Evolutionary conservation across 164 flowering plant species (phyloP).

Genomic region (Vitis cinerea): DNA sequence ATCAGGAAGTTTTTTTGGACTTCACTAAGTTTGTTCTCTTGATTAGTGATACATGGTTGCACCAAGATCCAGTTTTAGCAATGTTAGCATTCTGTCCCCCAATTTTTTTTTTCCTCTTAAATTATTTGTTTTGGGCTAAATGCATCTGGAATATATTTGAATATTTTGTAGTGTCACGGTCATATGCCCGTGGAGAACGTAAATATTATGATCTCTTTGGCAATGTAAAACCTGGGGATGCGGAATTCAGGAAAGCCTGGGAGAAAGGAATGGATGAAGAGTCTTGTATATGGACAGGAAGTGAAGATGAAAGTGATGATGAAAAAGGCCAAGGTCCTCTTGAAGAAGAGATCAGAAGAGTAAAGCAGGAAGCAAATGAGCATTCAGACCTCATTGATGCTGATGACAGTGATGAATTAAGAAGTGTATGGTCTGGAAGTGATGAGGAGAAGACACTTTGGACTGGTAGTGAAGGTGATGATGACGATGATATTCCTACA

Average conservation of each 20-base stretch:
- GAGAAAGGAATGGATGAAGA: conserved; percentile 65
- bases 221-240: conserved; percentile 53
- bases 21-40: not conserved
- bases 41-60: not conserved
- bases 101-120: not conserved
- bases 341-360: conserved; percentile 60
- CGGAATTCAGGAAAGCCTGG: conserved; percentile 65
- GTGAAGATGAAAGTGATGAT: conserved; percentile 68
- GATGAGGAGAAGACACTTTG: conserved; percentile 95
- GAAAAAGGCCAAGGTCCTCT: conserved; percentile 31
- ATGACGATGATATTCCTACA: conserved; percentile 83
- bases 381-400: conserved; percentile 73
- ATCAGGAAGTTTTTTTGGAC: not conserved
- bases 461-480: conserved; percentile 88
- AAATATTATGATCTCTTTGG: conserved; percentile 81
- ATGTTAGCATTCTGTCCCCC: not conserved
- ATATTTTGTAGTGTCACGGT: conserved; percentile 44
- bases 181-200: conserved; percentile 50
- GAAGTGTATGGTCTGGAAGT: conserved; percentile 90
- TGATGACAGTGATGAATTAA: conserved; percentile 90
- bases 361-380: conserved; percentile 67
- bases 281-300: conserved; percentile 72
- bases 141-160: not conserved
- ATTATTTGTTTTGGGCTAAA: not conserved
- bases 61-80: not conserved